Evolutionary conservation across 352 stramenopile genomes (phyloP).

Genomic region (Phytophthora brassicae): DNA sequence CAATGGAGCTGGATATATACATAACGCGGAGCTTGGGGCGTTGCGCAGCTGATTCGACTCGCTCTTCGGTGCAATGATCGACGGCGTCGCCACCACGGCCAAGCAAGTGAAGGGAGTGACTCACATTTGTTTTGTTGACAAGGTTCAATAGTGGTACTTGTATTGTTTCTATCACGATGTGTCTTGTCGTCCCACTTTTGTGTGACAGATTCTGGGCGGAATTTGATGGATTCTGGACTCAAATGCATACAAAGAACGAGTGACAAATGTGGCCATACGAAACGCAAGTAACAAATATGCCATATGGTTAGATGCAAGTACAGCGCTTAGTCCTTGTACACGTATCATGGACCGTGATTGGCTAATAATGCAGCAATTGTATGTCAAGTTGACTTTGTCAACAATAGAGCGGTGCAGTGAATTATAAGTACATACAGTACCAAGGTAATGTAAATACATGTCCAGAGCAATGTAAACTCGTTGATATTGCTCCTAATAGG

Average conservation of each 20-base stretch:
- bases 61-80: background rate
- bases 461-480: no score
- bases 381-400: no score
- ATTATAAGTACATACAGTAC: no score
- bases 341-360: no score
- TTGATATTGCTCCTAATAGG: no score
- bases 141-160: slow-evolving; percentile 1
- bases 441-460: no score
- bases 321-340: no score
- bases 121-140: slow-evolving; percentile 16
- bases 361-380: no score
- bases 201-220: slow-evolving; percentile 34
- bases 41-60: background rate
- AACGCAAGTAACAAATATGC: background rate
- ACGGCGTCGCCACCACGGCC: background rate
- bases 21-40: no score
- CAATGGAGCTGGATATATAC: no score
- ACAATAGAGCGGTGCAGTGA: no score
- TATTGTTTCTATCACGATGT: slow-evolving; percentile 31
- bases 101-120: background rate
- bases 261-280: background rate
- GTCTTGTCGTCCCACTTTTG: slow-evolving; percentile 10
- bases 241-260: slow-evolving; percentile 5
- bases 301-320: slow-evolving; percentile 19
- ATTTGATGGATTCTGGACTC: slow-evolving; percentile 29